Evolutionary conservation across 164 flowering plant species (phyloP), one percentile per base, ranked within the genome.

Genomic region (Macadamia tetraphylla): DNA sequence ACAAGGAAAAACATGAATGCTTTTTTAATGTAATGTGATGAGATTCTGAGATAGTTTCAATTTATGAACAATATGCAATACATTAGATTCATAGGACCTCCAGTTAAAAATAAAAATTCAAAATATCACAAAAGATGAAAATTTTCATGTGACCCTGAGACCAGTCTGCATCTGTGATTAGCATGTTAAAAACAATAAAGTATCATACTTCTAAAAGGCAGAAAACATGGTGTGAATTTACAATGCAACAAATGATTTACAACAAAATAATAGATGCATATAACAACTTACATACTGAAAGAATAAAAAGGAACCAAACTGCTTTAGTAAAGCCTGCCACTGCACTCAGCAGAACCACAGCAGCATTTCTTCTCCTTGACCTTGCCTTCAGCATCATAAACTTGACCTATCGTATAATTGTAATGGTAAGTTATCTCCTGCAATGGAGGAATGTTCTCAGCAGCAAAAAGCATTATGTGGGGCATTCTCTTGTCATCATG

Each of bases 381-480:
- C 67, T 86, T 86, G 6, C 96, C 98, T 66, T 75, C 46, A 0
- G 87, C 71, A 73, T 91, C 97, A 58, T 49, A 82, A 51, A 94
- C 92, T 64, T 89, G 81, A 70, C 76, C 94, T 42, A 89, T 53
- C 7, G 48, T 51, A 66, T 93, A 93, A 59, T 93, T 93, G 82
- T 94, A 94, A 65, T 89, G 83, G 55, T 91, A 91, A 3, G 94
- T 82, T 55, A 94, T 72, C 80, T 94, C 98, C 74, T 85, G 85
- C 65, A 94, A 63, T 0, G 96, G 90, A 62, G 97, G 94, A 69
- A 93, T 91, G 69, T 91, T 88, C 71, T 93, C 94, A 3, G 84
- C 87, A 18, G 98, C 94, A 79, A 93, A 93, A 14, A 93, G 67
- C 97, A 91, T 93, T 63, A 93, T 79, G 74, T 88, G 97, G 7